A percentile compares a stretch with the other conserved stretches of the same genome.
These are phyloP conservation scores for Calocera cornea DNA, from an alignment of 768 basidiomycete species.

Conservation along the genomic window DNA sequence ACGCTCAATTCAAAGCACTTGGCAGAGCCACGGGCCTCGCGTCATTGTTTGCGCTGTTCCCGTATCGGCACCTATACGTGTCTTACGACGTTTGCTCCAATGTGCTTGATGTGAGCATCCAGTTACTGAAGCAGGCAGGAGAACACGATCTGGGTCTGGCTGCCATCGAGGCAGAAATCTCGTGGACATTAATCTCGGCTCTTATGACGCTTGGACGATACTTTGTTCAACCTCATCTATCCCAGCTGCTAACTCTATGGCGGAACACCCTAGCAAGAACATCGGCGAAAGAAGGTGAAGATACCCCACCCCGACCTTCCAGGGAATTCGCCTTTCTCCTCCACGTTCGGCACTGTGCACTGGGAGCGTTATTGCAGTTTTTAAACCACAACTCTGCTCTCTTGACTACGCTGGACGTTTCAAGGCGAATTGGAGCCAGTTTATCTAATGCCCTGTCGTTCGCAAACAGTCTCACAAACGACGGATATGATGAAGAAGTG, in stretches of 20 bases:
- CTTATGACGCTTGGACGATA: constrained; percentile 86
- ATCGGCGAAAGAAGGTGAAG: constrained; percentile 66
- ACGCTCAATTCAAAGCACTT: constrained; percentile 55
- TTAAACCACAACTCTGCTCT: constrained; percentile 60
- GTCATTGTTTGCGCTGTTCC: constrained; percentile 72
- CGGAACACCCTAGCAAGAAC: constrained; percentile 93
- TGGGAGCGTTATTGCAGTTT: constrained; percentile 81
- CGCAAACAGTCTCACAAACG: constrained; percentile 64
- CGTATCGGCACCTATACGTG: constrained; percentile 79
- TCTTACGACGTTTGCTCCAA: constrained; percentile 87
- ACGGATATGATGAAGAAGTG: constrained; percentile 49
- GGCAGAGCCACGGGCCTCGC: constrained; percentile 87
- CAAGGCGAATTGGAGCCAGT: constrained; percentile 72
- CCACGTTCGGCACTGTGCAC: constrained; percentile 76
- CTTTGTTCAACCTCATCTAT: constrained; percentile 85
- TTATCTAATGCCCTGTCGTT: constrained; percentile 85
- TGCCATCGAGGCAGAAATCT: constrained; percentile 75
- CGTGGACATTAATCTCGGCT: constrained; percentile 84
- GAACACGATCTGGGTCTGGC: constrained; percentile 81
- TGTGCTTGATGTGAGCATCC: constrained; percentile 80
- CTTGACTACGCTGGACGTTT: constrained; percentile 80
- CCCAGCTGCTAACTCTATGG: constrained; percentile 91
- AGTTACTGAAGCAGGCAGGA: constrained; percentile 76
- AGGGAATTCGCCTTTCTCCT: constrained; percentile 86
- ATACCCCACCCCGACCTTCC: constrained; percentile 45